A percentile compares a stretch with the other conserved stretches of the same genome.
Evolutionary conservation across 2,329 filamentous ascomycete genomes (phyloP).

Genomic region (Verticillium nubilum): DNA sequence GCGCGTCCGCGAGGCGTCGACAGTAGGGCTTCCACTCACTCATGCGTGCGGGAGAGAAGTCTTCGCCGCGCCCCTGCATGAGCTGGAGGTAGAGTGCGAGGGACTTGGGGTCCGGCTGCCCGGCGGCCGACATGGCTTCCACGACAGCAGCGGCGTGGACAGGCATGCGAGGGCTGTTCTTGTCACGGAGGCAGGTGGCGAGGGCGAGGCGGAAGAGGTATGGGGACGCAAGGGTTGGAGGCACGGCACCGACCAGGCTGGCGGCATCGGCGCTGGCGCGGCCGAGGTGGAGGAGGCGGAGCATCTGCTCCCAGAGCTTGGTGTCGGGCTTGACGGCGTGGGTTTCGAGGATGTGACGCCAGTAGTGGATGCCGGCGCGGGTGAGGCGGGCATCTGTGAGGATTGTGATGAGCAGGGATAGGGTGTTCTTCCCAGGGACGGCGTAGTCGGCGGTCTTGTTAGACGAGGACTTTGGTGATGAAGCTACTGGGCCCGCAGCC

Average conservation of each 20-base stretch:
- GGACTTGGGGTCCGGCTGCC: constrained; percentile 37
- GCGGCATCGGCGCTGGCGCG: constrained; percentile 60
- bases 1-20: constrained; percentile 42
- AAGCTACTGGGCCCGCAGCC: not conserved
- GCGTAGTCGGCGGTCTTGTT: constrained; percentile 26
- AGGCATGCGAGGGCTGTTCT: constrained; percentile 66
- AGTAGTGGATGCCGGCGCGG: constrained; percentile 67
- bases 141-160: constrained; percentile 60
- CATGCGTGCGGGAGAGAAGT: not conserved
- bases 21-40: constrained; percentile 29
- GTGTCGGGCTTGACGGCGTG: constrained; percentile 65
- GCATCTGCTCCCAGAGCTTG: constrained; percentile 63
- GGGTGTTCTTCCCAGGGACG: constrained; percentile 46
- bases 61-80: constrained; percentile 20
- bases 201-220: constrained; percentile 63
- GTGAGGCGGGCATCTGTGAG: constrained; percentile 56
- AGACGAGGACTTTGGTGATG: constrained; percentile 9
- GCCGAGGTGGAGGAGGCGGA: constrained; percentile 60
- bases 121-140: constrained; percentile 48
- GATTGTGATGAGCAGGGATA: constrained; percentile 65
- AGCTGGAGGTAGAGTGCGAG: constrained; percentile 53
- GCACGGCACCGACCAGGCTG: constrained; percentile 52
- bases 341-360: constrained; percentile 62
- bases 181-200: constrained; percentile 68
- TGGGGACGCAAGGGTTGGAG: constrained; percentile 35